These are phyloP conservation scores for Yarrowia galli DNA, from an alignment of 1,139 yeast species.

Conservation along the genomic window DNA sequence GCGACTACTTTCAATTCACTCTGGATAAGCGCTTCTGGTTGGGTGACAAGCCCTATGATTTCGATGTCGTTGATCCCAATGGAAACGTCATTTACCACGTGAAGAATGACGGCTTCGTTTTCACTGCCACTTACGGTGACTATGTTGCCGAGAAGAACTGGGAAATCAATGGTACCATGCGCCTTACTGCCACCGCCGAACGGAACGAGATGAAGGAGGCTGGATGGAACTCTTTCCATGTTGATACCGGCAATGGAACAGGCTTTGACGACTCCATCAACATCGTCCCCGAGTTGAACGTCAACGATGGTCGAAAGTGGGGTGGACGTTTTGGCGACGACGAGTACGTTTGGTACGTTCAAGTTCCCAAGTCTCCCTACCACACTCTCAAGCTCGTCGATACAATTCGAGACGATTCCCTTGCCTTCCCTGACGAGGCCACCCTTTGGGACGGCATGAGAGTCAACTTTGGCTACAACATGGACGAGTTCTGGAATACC, in stretches of 20 bases:
- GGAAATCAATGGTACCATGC: slow-evolving; percentile 45
- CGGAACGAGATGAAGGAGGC: slow-evolving; percentile 87
- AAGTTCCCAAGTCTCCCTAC: slow-evolving; percentile 30
- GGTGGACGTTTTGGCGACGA: background rate
- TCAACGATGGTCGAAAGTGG: background rate
- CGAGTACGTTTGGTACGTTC: slow-evolving; percentile 7
- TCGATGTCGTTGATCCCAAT: slow-evolving; percentile 16
- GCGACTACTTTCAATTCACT: slow-evolving; percentile 27
- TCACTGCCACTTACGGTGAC: slow-evolving; percentile 15
- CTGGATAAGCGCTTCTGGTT: slow-evolving; percentile 8
- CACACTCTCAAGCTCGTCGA: background rate
- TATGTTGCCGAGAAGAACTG: slow-evolving; percentile 31
- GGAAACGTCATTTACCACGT: slow-evolving; percentile 19
- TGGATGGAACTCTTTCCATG: slow-evolving; percentile 58
- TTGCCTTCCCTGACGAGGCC: background rate
- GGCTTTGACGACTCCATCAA: slow-evolving; percentile 10
- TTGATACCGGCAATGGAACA: slow-evolving; percentile 14
- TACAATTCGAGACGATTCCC: background rate
- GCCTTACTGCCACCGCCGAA: slow-evolving; percentile 94
- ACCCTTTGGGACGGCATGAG: background rate
- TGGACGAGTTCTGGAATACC: slow-evolving; percentile 23
- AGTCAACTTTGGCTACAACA: slow-evolving; percentile 1
- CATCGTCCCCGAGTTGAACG: slow-evolving; percentile 7
- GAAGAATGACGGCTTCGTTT: slow-evolving; percentile 6
- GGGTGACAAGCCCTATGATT: slow-evolving; percentile 29